Evolutionary conservation across 208 protist genomes (phyloP).

Genomic region (Polymyxa betae): DNA sequence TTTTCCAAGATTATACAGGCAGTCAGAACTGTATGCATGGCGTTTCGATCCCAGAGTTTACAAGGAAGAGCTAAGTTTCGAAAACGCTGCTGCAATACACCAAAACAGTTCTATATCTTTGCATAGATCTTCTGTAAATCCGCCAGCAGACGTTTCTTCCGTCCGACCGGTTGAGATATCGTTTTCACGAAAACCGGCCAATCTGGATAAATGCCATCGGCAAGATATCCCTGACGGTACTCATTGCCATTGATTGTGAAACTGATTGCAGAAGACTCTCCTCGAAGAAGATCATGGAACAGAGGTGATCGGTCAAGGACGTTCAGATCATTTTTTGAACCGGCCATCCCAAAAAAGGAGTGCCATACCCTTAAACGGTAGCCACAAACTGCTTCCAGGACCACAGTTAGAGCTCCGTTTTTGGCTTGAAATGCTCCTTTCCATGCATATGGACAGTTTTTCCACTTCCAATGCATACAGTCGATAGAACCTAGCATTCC

Average conservation of each 20-base stretch:
- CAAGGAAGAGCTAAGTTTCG: not conserved
- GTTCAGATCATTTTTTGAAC: not conserved
- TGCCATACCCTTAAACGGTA: not conserved
- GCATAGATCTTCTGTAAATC: too few relatives aligned
- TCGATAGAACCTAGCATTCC: constrained; percentile 30
- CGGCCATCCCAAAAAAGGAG: not conserved
- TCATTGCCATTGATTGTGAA: not conserved
- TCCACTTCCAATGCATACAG: constrained; percentile 45
- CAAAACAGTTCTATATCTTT: too few relatives aligned
- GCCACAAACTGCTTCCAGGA: not conserved
- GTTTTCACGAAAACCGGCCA: not conserved
- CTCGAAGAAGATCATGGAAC: not conserved
- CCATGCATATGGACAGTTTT: constrained; percentile 20
- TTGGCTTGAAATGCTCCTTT: not conserved
- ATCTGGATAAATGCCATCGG: not conserved
- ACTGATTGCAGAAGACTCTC: not conserved
- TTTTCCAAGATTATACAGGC: not conserved
- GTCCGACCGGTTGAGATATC: not conserved
- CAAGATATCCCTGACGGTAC: not conserved
- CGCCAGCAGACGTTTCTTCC: too few relatives aligned
- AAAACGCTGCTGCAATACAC: too few relatives aligned
- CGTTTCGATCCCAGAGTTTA: not conserved
- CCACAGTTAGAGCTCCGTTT: not conserved
- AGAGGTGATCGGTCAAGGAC: not conserved
- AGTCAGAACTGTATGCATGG: not conserved